Evolutionary conservation across 805 yeast genomes (phyloP).

Genomic region (Metschnikowia arizonensis): DNA sequence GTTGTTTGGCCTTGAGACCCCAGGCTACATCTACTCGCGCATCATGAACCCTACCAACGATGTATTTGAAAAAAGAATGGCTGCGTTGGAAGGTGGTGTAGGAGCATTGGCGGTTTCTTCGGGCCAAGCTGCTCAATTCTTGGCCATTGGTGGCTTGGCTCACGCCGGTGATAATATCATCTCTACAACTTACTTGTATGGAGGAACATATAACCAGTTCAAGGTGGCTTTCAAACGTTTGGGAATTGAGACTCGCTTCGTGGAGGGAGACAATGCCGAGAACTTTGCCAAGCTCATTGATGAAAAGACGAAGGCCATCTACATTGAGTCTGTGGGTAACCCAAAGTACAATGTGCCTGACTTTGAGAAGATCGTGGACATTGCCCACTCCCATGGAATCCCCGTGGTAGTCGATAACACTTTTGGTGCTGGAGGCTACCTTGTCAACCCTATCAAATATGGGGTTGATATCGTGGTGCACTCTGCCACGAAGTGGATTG

Average conservation of each 20-base stretch:
- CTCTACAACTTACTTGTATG: conserved; percentile 82
- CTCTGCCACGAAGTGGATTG: conserved; percentile 97
- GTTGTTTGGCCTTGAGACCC: conserved; percentile 76
- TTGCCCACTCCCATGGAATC: conserved; percentile 82
- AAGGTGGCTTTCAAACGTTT: conserved; percentile 86
- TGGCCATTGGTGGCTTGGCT: conserved; percentile 79
- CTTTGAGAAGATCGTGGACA: conserved; percentile 66
- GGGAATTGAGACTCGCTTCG: conserved; percentile 83
- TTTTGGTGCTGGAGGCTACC: conserved; percentile 93
- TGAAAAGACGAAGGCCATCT: conserved; percentile 83
- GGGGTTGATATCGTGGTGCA: conserved; percentile 93
- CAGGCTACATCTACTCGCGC: conserved; percentile 86
- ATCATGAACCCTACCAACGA: conserved; percentile 90
- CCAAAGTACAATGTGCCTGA: conserved; percentile 93
- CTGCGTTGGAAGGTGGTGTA: conserved; percentile 89
- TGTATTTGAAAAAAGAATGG: conserved; percentile 86
- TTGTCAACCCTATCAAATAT: conserved; percentile 75
- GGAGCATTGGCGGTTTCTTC: conserved; percentile 87
- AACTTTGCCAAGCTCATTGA: conserved; percentile 73
- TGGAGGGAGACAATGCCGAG: conserved; percentile 73
- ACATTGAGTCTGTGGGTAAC: conserved; percentile 87
- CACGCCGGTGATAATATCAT: conserved; percentile 87
- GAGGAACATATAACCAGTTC: conserved; percentile 95
- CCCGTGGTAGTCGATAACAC: conserved; percentile 95
- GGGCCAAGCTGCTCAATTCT: conserved; percentile 95